phyloP scores from a whole-genome alignment of 768 basidiomycete genomes.

The Pulveroboletus sp. region DNA sequence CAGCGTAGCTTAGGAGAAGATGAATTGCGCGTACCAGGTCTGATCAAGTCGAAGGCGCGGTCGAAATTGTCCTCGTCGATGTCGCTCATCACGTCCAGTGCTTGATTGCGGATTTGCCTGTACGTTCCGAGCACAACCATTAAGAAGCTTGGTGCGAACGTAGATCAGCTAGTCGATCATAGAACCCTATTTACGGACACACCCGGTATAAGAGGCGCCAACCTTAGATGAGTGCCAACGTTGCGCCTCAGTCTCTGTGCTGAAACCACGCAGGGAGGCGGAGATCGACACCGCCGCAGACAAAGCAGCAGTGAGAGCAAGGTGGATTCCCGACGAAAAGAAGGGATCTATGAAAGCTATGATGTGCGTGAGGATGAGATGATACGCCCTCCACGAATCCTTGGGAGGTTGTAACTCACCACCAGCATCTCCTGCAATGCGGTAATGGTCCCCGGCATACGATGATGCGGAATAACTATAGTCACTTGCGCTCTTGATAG shows the following conservation, averaged over 20 bases:
- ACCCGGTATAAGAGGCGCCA: constrained; percentile 6
- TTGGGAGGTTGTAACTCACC: neutral
- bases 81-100: constrained; percentile 6
- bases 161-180: neutral
- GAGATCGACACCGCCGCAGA: constrained; percentile 8
- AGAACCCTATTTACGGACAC: neutral
- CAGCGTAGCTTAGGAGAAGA: neutral
- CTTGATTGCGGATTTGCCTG: constrained; percentile 11
- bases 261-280: constrained; percentile 1
- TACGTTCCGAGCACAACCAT: constrained; percentile 7
- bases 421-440: constrained; percentile 42
- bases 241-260: constrained; percentile 3
- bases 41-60: constrained; percentile 8
- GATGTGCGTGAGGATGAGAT: neutral
- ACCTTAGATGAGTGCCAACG: constrained; percentile 11
- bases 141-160: neutral
- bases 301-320: constrained; percentile 6
- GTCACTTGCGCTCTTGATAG: too few relatives aligned
- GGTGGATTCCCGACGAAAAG: constrained; percentile 8
- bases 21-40: constrained; percentile 5
- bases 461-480: constrained; percentile 56
- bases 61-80: constrained; percentile 12
- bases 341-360: constrained; percentile 13
- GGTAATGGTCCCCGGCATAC: constrained; percentile 39
- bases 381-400: neutral